Base-by-base conservation (phyloP, 192 early-diverging fungal genomes). In the Backusella luteola region DNA sequence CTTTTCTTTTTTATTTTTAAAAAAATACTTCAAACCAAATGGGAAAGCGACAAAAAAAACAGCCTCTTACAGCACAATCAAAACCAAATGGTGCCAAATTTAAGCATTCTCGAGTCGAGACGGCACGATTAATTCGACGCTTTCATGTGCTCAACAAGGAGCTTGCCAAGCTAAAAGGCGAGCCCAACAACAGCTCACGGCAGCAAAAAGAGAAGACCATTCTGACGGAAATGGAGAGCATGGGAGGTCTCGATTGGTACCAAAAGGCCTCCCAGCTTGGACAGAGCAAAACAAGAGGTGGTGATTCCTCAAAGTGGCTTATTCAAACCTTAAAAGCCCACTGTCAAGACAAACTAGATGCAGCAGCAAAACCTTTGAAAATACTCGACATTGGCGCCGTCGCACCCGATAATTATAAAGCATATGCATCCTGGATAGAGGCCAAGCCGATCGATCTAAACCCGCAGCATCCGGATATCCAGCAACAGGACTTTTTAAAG, bases 241-340 rank as follows among this genome's bases (percentile, higher is more conserved):
- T 97, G 74, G 96, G 96, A 29, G 96, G 96, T 0, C 77, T 97
- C 36, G 90, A 97, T 73, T 92, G 90, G 80, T 97, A 97, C 75
- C 96, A 97, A 66, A 87, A 90, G 66, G 96, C 96, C 0, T 92
- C 90, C 1, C 85, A 94, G 0, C 75, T 92, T 63, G 96, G 95
- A 17, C 94, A 95, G 66, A 92, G 92, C 77, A 94, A 95, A 80
- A 77, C 87, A 56, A 89, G 93, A 35, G 96, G 96, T 36, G 89
- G 91, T 8, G 94, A 94, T 63, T 93, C 94, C 0, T 91, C 92
- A 66, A 89, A 91, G 73, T 97, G 94, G 94, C 79, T 97, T 17
- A 86, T 95, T 4, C 85, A 87, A 3, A 79, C 88, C 41, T 72
- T 97, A 14, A 72, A 80, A 44, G 23, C 36, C 3, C 44, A 72